These are phyloP conservation scores for Ceratonia siliqua DNA, from an alignment of 306 rosid species.

Conservation along the genomic window DNA sequence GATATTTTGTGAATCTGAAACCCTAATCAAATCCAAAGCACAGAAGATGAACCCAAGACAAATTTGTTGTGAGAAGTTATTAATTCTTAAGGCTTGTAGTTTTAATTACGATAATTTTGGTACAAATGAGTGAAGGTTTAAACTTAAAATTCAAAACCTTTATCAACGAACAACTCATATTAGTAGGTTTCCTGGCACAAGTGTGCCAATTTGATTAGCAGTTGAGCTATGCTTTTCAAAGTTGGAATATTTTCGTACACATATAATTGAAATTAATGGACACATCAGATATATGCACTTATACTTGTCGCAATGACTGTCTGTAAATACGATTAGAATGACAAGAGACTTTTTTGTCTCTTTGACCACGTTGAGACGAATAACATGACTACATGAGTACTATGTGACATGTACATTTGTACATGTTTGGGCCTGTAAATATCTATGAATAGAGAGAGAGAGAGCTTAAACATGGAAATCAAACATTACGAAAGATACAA, in stretches of 20 bases:
- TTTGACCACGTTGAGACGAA: constrained; percentile 40
- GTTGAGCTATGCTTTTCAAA: constrained; percentile 37
- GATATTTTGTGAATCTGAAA: not conserved
- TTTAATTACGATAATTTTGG: not conserved
- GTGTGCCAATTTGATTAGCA: constrained; percentile 9
- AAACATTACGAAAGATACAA: constrained; percentile 42
- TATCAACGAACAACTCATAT: too few species aligned
- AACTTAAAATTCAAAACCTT: too few species aligned
- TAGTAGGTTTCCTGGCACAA: too few species aligned
- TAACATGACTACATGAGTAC: constrained; percentile 21
- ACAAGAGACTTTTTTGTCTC: constrained; percentile 41
- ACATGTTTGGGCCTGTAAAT: constrained; percentile 34
- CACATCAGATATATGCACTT: constrained; percentile 49
- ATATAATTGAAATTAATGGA: constrained; percentile 44
- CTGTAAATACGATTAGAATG: constrained; percentile 39
- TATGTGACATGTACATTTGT: constrained; percentile 37
- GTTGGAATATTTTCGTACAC: constrained; percentile 35
- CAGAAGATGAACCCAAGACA: not conserved
- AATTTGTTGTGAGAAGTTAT: not conserved
- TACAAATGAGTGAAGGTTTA: too few species aligned
- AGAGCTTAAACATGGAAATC: constrained; percentile 19
- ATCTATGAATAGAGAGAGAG: constrained; percentile 3
- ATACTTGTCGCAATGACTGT: constrained; percentile 43
- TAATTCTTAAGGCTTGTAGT: not conserved
- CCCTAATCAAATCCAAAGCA: not conserved